Base-by-base conservation (phyloP, 2,329 filamentous ascomycete species). In the Boeremia lycopersici region DNA sequence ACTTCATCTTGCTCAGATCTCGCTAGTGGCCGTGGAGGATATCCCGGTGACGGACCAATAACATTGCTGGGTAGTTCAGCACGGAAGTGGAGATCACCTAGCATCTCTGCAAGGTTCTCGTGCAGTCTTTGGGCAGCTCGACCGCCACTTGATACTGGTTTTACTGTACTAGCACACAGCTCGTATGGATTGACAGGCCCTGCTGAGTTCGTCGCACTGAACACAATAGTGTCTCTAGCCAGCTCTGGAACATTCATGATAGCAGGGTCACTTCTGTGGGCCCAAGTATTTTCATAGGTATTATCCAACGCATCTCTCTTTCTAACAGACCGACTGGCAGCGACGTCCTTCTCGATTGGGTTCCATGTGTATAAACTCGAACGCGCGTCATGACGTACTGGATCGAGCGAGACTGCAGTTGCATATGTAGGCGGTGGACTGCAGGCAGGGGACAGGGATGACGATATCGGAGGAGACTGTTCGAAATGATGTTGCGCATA, bases 131-230 rank as follows among this genome's bases (percentile, higher is more conserved):
- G 29, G 11, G 6, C 2, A 15, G 8, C 12, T 10, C n/a, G 28
- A 13, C 6, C 3, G 6, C 19, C 30, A 1, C 8, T 1, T 17
- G 4, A 5, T 2, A 34, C 7, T 7, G 1, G 11, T 11, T 5
- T 8, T 9, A 19, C 28, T 4, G 47, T 17, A 26, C 23, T 30
- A 2, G 42, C 19, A n/a, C 19, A 43, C 7, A 61, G 48, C 5
- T 63, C 61, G 23, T 53, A 60, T 26, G 63, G 63, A 17, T 66
- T 60, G 0, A 66, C 62, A 3, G 63, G 63, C 1, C 63, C 61
- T n/a, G 51, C 38, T 2, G 53, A 25, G 31, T 66, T 66, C n/a
- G 63, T 66, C 3, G 40, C 63, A 43, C 61, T 64, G 45, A 64
- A 44, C 4, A 19, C 31, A 15, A 61, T 31, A 4, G 48, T 49